phyloP scores from a whole-genome alignment of 1,284 basidiomycete genomes.

The Vanrija sp. region DNA sequence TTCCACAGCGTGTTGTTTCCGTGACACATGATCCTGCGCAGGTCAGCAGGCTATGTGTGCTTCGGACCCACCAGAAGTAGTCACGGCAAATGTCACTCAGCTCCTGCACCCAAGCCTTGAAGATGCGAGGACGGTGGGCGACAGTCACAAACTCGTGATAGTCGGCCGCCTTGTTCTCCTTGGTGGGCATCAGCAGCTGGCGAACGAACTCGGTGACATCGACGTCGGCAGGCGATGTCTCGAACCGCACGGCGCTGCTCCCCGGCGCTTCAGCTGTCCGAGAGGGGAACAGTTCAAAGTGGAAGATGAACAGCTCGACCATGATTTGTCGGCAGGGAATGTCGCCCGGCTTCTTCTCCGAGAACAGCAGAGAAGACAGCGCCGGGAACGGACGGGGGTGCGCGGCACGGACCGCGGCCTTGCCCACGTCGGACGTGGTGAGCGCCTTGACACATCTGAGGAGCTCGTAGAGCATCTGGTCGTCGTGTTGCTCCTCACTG shows the following conservation, averaged over 20 bases:
- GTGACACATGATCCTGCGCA: constrained; percentile 81
- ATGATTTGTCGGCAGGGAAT: constrained; percentile 84
- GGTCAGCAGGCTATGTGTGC: background rate
- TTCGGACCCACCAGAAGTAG: constrained; percentile 75
- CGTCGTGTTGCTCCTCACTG: constrained; percentile 96
- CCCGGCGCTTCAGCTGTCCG: constrained; percentile 7
- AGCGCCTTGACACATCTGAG: constrained; percentile 91
- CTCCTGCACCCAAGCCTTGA: constrained; percentile 86
- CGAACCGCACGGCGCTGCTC: constrained; percentile 25
- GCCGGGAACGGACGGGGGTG: constrained; percentile 82
- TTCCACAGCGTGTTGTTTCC: constrained; percentile 87
- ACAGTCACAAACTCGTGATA: constrained; percentile 83
- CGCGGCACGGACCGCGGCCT: constrained; percentile 67
- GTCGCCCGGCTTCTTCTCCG: constrained; percentile 96
- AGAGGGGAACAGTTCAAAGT: constrained; percentile 76
- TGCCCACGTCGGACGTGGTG: constrained; percentile 67
- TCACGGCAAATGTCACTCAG: constrained; percentile 85
- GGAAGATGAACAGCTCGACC: constrained; percentile 71
- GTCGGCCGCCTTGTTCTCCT: constrained; percentile 37
- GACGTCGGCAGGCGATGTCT: constrained; percentile 9
- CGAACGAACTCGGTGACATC: constrained; percentile 32
- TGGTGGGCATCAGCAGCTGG: constrained; percentile 41
- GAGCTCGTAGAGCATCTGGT: constrained; percentile 86
- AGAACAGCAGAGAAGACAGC: constrained; percentile 78
- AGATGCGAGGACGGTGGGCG: constrained; percentile 75